Conservation (phyloP, 1,139 yeast genomes). For the Yueomyces sp. region DNA sequence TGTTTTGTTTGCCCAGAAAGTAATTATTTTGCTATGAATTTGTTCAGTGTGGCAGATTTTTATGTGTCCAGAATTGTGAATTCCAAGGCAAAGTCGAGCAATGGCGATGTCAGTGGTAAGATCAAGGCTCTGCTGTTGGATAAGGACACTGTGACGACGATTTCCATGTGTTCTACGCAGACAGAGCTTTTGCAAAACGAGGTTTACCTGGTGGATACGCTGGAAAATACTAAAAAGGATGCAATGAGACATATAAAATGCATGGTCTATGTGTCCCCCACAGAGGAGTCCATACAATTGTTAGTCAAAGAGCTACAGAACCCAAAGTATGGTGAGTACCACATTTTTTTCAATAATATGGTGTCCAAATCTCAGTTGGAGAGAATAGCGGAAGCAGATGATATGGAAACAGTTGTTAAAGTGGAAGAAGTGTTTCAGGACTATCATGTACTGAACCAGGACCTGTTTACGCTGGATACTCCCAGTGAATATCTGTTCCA, state of each 20-base stretch:
- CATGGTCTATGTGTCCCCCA: slow-evolving; percentile 68
- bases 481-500: slow-evolving; percentile 13
- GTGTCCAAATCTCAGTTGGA: slow-evolving; percentile 70
- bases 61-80: slow-evolving; percentile 38
- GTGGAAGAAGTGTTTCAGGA: slow-evolving; percentile 82
- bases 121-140: slow-evolving; percentile 74
- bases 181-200: slow-evolving; percentile 72
- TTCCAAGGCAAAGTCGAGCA: slow-evolving; percentile 12
- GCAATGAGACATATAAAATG: slow-evolving; percentile 77
- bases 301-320: slow-evolving; percentile 53
- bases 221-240: slow-evolving; percentile 54
- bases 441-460: slow-evolving; percentile 58
- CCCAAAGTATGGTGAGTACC: slow-evolving; percentile 74
- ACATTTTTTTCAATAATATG: slow-evolving; percentile 63
- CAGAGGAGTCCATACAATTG: slow-evolving; percentile 45
- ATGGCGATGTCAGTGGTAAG: slow-evolving; percentile 28
- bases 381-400: slow-evolving; percentile 80
- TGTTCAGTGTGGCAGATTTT: slow-evolving; percentile 37
- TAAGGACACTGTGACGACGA: slow-evolving; percentile 62
- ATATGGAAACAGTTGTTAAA: slow-evolving; percentile 60
- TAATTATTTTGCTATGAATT: slow-evolving; percentile 30
- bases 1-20: too few relatives aligned
- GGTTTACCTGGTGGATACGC: slow-evolving; percentile 63
- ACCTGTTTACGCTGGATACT: slow-evolving; percentile 43
- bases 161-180: slow-evolving; percentile 82